Percentiles rank a stretch among this genome's conserved stretches.
phyloP scores from a whole-genome alignment of 305 asterid species.

The Rubia tinctorum region DNA sequence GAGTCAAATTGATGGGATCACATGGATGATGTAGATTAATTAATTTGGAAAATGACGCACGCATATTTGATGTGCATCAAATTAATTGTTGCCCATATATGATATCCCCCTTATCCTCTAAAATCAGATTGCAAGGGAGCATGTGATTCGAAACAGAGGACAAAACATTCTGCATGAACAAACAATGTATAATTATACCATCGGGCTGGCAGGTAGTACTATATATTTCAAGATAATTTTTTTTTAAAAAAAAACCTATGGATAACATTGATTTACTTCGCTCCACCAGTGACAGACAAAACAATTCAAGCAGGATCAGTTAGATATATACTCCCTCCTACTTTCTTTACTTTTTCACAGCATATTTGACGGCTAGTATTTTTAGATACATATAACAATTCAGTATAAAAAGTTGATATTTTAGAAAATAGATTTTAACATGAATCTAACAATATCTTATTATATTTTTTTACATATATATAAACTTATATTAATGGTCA shows the following conservation, averaged over 20 bases:
- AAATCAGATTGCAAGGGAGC: neutral
- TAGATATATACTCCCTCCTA: no score
- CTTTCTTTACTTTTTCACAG: no score
- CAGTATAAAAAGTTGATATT: no score
- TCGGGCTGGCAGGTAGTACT: no score
- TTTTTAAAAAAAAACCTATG: neutral
- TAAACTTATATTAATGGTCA: no score
- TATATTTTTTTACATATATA: no score
- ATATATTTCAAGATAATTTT: no score
- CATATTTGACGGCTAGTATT: no score
- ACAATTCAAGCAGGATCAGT: no score
- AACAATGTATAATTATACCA: neutral
- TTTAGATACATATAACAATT: no score
- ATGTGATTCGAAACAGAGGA: conserved; percentile 6
- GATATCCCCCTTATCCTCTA: neutral
- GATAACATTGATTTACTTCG: neutral
- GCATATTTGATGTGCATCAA: neutral
- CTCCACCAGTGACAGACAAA: neutral
- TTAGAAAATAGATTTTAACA: no score
- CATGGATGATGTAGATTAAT: conserved; percentile 4
- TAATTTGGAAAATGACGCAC: conserved; percentile 8
- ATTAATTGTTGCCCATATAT: conserved; percentile 4
- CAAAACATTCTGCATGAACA: conserved; percentile 8
- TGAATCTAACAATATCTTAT: no score
- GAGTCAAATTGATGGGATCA: conserved; percentile 7